phyloP scores from a whole-genome alignment of 805 yeast species.

The Saccharomyces eubayanus region DNA sequence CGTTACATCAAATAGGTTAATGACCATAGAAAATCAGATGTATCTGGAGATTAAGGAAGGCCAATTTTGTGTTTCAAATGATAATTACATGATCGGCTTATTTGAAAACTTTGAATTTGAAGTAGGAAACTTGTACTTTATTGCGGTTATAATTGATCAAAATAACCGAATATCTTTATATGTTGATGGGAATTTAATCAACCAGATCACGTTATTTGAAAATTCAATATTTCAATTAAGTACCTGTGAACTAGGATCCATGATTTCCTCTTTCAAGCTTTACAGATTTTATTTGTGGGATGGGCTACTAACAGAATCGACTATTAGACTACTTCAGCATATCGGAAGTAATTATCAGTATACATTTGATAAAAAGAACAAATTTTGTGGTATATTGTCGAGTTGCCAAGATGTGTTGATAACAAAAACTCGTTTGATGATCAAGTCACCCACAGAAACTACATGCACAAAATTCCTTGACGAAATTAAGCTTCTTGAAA shows the following conservation, averaged over 20 bases:
- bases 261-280: conserved; percentile 27
- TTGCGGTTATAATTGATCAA: conserved; percentile 11
- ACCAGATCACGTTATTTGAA: conserved; percentile 15
- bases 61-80: conserved; percentile 23
- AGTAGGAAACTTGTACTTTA: conserved; percentile 12
- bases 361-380: conserved; percentile 2
- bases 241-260: conserved; percentile 27
- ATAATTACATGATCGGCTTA: conserved; percentile 22
- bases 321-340: conserved; percentile 5
- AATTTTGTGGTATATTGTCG: conserved; percentile 2
- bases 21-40: conserved; percentile 20
- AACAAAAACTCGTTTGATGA: not conserved
- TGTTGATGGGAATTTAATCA: conserved; percentile 19
- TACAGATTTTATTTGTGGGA: conserved; percentile 12
- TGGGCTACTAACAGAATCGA: conserved; percentile 6
- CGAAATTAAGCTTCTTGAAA: conserved; percentile 5
- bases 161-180: conserved; percentile 11
- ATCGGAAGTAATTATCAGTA: conserved; percentile 6
- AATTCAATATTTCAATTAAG: conserved; percentile 7
- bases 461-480: not conserved
- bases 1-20: conserved; percentile 22
- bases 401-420: conserved; percentile 30
- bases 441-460: not conserved
- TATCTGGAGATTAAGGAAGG: conserved; percentile 26
- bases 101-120: conserved; percentile 25